A percentile compares a stretch with the other conserved stretches of the same genome.
phyloP scores from a whole-genome alignment of 495 filamentous ascomycete genomes.

The Podospora sp. region DNA sequence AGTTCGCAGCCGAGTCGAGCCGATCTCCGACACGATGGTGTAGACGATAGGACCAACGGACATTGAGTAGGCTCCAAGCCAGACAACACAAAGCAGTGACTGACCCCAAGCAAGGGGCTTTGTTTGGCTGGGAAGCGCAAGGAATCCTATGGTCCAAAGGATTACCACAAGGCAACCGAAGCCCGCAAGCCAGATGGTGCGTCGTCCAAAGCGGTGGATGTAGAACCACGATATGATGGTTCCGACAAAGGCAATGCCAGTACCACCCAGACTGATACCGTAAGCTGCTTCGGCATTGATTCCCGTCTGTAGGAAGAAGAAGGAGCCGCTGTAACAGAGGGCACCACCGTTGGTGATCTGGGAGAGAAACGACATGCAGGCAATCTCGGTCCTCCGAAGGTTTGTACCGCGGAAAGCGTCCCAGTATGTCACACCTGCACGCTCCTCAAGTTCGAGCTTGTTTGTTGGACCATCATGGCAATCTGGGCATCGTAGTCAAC shows the following conservation, averaged over 20 bases:
- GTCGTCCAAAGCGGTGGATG: conserved; percentile 43
- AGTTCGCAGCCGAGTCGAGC: conserved; percentile 42
- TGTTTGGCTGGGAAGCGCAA: conserved; percentile 26
- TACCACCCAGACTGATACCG: conserved; percentile 40
- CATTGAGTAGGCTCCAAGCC: conserved; percentile 43
- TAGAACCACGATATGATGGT: conserved; percentile 46
- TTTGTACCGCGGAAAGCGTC: conserved; percentile 67
- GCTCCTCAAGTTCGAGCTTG: conserved; percentile 58
- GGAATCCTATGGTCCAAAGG: conserved; percentile 41
- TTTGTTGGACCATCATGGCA: conserved; percentile 69
- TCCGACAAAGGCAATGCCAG: conserved; percentile 46
- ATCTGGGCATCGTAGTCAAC: conserved; percentile 43
- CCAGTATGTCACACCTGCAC: conserved; percentile 56
- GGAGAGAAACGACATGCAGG: conserved; percentile 47
- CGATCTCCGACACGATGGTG: conserved; percentile 40
- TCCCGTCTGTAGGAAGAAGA: conserved; percentile 50
- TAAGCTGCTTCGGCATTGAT: conserved; percentile 31
- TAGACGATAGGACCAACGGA: conserved; percentile 49
- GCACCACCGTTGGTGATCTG: conserved; percentile 34
- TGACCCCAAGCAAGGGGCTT: conserved; percentile 33
- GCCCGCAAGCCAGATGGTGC: conserved; percentile 45
- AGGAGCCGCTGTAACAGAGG: conserved; percentile 41
- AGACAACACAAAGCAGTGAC: conserved; percentile 44
- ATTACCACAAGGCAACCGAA: conserved; percentile 30
- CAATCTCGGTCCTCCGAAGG: conserved; percentile 63